Percentiles rank a stretch among this genome's conserved stretches.
These are phyloP conservation scores for Neurospora tetrasperma DNA, from an alignment of 495 filamentous ascomycete genomes.

Conservation along the genomic window DNA sequence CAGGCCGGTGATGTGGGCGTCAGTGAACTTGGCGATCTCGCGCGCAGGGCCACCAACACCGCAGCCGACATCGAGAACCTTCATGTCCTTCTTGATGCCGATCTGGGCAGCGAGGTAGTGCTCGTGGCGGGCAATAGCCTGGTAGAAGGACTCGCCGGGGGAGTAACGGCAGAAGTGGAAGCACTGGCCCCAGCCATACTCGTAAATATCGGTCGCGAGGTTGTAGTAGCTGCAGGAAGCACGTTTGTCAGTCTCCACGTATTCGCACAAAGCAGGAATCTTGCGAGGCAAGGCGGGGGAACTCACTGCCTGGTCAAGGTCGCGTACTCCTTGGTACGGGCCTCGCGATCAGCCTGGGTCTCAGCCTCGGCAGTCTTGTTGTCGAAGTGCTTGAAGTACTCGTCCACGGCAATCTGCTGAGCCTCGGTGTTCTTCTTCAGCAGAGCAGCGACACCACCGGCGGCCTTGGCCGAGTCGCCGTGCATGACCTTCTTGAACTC, in stretches of 20 bases:
- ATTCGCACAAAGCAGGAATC: neutral
- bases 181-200: conserved; percentile 88
- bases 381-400: conserved; percentile 99
- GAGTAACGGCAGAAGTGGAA: conserved; percentile 99
- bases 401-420: conserved; percentile 82
- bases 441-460: conserved; percentile 73
- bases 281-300: neutral
- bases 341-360: conserved; percentile 72
- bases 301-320: conserved; percentile 88
- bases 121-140: conserved; percentile 94
- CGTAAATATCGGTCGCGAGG: conserved; percentile 93
- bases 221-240: conserved; percentile 79
- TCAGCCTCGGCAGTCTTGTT: conserved; percentile 76
- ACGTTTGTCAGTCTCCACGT: conserved; percentile 2
- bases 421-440: conserved; percentile 71
- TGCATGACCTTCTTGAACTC: conserved; percentile 89
- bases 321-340: conserved; percentile 83
- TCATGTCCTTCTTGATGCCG: conserved; percentile 76
- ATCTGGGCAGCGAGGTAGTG: conserved; percentile 94
- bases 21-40: conserved; percentile 93
- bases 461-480: conserved; percentile 64
- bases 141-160: conserved; percentile 75
- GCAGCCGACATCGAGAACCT: conserved; percentile 92
- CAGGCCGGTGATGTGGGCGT: conserved; percentile 77
- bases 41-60: conserved; percentile 96